Evolutionary conservation across 106 monocot genomes (phyloP).

Genomic region (Dioscorea zingiberensis): DNA sequence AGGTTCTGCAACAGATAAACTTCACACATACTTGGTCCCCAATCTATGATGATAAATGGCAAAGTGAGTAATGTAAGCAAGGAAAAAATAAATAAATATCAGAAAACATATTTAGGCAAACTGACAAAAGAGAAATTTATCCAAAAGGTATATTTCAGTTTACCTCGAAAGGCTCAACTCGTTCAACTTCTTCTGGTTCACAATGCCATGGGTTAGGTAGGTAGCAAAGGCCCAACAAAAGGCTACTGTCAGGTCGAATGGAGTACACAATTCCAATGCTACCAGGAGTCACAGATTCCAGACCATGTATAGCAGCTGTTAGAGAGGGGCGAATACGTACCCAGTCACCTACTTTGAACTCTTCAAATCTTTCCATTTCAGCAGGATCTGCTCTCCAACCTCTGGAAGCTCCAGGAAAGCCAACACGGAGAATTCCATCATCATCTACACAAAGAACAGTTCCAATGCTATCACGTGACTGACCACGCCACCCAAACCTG

Average conservation of each 20-base stretch:
- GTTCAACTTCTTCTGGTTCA: constrained; percentile 99
- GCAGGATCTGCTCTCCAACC: constrained; percentile 99
- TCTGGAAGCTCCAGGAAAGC: constrained; percentile 97
- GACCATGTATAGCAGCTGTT: constrained; percentile 83
- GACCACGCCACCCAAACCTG: constrained; percentile 97
- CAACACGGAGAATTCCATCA: constrained; percentile 93
- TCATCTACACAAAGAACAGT: constrained; percentile 99
- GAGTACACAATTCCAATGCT: constrained; percentile 88
- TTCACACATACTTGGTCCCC: constrained; percentile 97
- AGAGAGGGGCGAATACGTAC: constrained; percentile 79
- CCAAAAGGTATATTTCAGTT: not conserved
- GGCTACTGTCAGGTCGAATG: constrained; percentile 93
- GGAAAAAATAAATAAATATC: not conserved
- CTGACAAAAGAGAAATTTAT: not conserved
- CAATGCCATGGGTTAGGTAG: constrained; percentile 88
- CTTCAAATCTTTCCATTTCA: constrained; percentile 99
- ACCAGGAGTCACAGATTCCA: constrained; percentile 87
- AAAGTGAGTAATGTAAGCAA: not conserved
- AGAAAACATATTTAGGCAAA: constrained; percentile 3
- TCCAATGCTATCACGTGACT: constrained; percentile 95
- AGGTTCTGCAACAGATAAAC: constrained; percentile 95
- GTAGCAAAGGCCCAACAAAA: constrained; percentile 87
- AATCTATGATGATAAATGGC: constrained; percentile 41
- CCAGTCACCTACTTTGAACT: constrained; percentile 98
- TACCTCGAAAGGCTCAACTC: constrained; percentile 95